Evolutionary conservation across 192 early-diverging fungal genomes (phyloP), one percentile per base, ranked within the genome.

Genomic region (Chytriomyces sp.): DNA sequence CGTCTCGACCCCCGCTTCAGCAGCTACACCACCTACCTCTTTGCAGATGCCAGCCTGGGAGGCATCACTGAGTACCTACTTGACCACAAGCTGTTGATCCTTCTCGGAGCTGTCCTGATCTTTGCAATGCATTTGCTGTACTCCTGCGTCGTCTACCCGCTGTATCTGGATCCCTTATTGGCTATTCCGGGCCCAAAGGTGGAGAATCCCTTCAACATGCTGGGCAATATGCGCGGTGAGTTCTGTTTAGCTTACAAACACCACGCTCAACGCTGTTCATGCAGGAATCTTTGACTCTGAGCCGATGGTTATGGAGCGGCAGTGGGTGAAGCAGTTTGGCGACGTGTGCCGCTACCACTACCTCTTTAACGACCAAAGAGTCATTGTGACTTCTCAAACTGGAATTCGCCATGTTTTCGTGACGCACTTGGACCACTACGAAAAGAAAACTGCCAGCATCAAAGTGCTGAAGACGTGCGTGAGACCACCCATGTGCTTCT

Each of bases 121-220:
- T 16, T 16, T 16, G 57, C 20, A n/a, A n/a, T 20, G 57, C 20
- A 59, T 59, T 20, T 59, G 0, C 20, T 59, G 2, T 20, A 59
- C 5, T 59, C 57, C 20, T 59, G 57, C 5, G 20, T 59, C 62
- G 35, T 64, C 62, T 64, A 64, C 62, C 62, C 62, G 24, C 35
- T 64, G 11, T 64, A 20, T 35, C 23, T 64, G 9, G 35, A 10
- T 13, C 62, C 62, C 23, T 2, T 64, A 5, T 64, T 16, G n/a
- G 35, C 20, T 7, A 16, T 64, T 11, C 62, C 62, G 3, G 62
- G 62, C 62, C 62, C 62, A 2, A 16, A 16, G 16, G 57, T 59
- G 16, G 20, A 59, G 2, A 59, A 59, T 20, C 57, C 57, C 57
- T 35, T 35, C 35, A 35, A 35, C 35, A 35, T 35, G 35, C 35